Evolutionary conservation across 106 monocot genomes (phyloP), one percentile per base, ranked within the genome.

Genomic region (Dioscorea alata): DNA sequence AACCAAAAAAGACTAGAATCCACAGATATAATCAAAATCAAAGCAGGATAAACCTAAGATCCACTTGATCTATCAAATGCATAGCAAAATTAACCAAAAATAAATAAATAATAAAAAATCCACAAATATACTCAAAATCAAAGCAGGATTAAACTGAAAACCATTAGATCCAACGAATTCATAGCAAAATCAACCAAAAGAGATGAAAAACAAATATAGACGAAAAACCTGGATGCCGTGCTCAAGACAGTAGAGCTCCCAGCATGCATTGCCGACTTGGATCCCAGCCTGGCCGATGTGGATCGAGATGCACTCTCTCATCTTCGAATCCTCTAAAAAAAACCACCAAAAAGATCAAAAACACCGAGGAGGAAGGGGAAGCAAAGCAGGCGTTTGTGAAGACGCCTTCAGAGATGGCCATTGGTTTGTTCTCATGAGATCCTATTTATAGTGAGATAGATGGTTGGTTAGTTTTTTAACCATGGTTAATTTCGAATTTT

Each of bases 251-350:
- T 85, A 85, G 67, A 85, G 85, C 25, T 85, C 85, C 85, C 85
- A 85, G 85, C 85, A 85, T 16, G 85, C 81, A 61, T 85, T 85
- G 25, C 85, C 85, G 74, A 85, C 85, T 81, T 85, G 85, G 74
- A 85, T 85, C 8, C 85, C 85, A 74, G 85, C 85, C 81, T 85
- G 85, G 5, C 85, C 85, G 53, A 85, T 85, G 85, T 85, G 85
- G 74, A 85, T 72, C 62, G 85, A 85, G 74, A 85, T 85, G 78
- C 85, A 85, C 81, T 85, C 85, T 60, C 85, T 86, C 81, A 86
- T 86, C 48, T 75, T 85, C 51, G n/a, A 57, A 24, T 15, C 17
- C 33, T 14, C 16, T 1, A n/a, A 60, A 67, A 21, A 2, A n/a
- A 32, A 13, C 13, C 50, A 75, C 14, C 13, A 28, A 28, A 28